Percentiles rank a stretch among this genome's conserved stretches.
Conservation (phyloP, 2,329 filamentous ascomycete species). For the Lanzia echinophila region DNA sequence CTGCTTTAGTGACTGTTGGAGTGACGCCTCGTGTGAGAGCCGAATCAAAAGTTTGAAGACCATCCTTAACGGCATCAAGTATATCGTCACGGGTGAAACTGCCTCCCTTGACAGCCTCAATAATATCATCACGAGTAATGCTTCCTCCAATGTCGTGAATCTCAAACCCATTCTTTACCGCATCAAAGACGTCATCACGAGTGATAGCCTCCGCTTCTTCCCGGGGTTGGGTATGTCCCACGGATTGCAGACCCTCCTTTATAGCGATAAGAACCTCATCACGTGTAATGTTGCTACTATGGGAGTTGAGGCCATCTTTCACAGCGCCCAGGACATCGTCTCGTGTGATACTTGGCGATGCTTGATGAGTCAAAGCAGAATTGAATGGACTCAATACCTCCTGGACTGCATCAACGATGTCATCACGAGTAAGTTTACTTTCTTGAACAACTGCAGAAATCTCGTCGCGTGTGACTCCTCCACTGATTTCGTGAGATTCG, state of each 20-base stretch:
- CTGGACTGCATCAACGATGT: constrained; percentile 75
- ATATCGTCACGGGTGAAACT: constrained; percentile 57
- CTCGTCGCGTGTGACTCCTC: constrained; percentile 66
- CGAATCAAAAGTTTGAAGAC: constrained; percentile 45
- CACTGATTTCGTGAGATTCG: constrained; percentile 61
- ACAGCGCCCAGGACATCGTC: constrained; percentile 82
- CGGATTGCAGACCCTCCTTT: constrained; percentile 49
- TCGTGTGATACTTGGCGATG: constrained; percentile 59
- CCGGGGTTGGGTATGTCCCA: constrained; percentile 38
- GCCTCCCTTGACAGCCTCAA: constrained; percentile 57
- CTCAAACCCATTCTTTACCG: constrained; percentile 54
- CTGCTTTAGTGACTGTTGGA: constrained; percentile 61
- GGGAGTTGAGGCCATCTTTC: constrained; percentile 76
- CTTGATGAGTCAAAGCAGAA: constrained; percentile 57
- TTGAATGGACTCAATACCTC: constrained; percentile 84
- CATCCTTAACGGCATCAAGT: constrained; percentile 56
- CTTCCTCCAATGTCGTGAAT: constrained; percentile 61
- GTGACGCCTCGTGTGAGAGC: constrained; percentile 31
- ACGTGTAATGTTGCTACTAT: constrained; percentile 49
- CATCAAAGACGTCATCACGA: constrained; percentile 56
- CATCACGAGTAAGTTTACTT: constrained; percentile 66
- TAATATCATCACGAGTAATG: constrained; percentile 55
- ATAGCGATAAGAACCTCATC: constrained; percentile 56
- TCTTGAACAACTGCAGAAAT: constrained; percentile 76
- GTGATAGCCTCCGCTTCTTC: constrained; percentile 40